Conservation (phyloP, 2,329 filamentous ascomycete species). For the Pseudocercospora musae region DNA sequence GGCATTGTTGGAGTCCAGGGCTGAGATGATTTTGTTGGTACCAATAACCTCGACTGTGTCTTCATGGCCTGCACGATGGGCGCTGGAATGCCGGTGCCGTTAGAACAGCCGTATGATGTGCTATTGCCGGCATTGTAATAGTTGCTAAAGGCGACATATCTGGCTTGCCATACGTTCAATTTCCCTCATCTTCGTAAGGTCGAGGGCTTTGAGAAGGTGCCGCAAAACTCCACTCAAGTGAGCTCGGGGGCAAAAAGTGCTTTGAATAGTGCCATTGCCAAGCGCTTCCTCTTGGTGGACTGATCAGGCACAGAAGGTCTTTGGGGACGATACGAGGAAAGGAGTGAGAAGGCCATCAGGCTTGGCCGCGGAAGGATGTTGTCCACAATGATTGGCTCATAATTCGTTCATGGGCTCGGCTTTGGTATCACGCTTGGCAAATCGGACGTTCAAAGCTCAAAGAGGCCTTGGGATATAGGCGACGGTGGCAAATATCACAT, state of each 20-base stretch:
- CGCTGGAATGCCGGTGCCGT: background rate
- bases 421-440: background rate
- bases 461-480: background rate
- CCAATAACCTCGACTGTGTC: background rate
- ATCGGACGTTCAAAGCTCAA: background rate
- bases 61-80: background rate
- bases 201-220: background rate
- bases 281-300: background rate
- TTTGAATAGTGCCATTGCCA: background rate
- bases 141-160: background rate
- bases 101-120: background rate
- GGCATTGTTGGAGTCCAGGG: background rate
- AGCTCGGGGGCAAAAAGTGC: background rate
- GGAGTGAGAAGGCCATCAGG: background rate
- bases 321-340: background rate
- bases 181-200: background rate
- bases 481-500: background rate
- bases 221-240: background rate
- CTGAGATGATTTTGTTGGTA: background rate
- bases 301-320: no score
- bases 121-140: background rate
- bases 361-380: background rate
- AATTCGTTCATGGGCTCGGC: background rate
- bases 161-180: background rate
- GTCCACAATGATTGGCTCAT: background rate